Percentiles rank a stretch among this genome's conserved stretches.
These are phyloP conservation scores for Globisporangium nodosum DNA, from an alignment of 352 stramenopile species.

Conservation along the genomic window DNA sequence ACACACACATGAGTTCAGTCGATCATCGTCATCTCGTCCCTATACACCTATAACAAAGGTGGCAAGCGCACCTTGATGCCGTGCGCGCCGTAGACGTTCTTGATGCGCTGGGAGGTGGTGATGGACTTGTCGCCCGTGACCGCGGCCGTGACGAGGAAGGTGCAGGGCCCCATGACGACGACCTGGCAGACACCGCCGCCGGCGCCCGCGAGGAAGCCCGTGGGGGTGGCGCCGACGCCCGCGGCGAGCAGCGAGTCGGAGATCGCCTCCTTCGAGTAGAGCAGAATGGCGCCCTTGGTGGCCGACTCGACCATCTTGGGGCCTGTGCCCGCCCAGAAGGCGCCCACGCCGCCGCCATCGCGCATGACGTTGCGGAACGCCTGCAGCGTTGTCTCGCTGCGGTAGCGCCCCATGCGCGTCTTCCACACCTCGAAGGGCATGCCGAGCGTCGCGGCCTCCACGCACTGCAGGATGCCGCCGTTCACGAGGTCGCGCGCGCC, in stretches of 20 bases:
- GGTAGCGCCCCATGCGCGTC: slow-evolving; percentile 89
- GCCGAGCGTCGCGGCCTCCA: slow-evolving; percentile 85
- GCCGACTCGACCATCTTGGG: slow-evolving; percentile 91
- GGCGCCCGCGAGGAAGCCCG: slow-evolving; percentile 78
- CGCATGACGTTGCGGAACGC: slow-evolving; percentile 88
- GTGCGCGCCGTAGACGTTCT: slow-evolving; percentile 78
- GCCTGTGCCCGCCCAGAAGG: slow-evolving; percentile 86
- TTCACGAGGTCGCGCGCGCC: slow-evolving; percentile 73
- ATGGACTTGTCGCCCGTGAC: slow-evolving; percentile 89
- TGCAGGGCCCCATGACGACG: slow-evolving; percentile 88
- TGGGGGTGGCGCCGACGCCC: slow-evolving; percentile 55
- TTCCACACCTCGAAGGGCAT: slow-evolving; percentile 94
- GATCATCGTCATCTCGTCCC: no score
- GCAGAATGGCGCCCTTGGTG: slow-evolving; percentile 86
- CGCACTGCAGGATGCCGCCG: slow-evolving; percentile 79
- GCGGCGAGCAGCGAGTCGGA: slow-evolving; percentile 70
- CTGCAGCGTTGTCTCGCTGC: slow-evolving; percentile 69
- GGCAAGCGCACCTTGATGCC: slow-evolving; percentile 48
- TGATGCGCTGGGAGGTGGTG: slow-evolving; percentile 74
- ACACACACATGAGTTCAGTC: not conserved
- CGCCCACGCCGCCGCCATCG: slow-evolving; percentile 67
- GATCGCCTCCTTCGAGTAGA: slow-evolving; percentile 89
- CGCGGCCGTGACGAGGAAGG: slow-evolving; percentile 87
- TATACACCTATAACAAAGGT: no score
- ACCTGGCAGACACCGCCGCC: slow-evolving; percentile 85